Conservation (phyloP, 805 yeast species). For the Torulaspora indica region DNA sequence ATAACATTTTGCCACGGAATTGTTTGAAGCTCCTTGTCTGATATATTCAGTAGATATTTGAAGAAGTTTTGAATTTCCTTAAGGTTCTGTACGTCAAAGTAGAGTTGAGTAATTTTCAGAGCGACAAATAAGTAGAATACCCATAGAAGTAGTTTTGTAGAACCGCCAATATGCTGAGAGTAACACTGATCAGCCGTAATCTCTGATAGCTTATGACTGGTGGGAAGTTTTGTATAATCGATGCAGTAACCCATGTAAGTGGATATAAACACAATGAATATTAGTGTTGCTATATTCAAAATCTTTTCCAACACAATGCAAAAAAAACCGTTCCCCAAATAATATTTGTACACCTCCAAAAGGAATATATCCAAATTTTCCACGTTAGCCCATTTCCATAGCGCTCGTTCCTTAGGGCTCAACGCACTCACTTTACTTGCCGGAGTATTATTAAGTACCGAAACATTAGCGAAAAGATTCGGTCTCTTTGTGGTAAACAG, state of each 20-base stretch:
- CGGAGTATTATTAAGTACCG: conserved; percentile 28
- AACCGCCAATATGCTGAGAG: conserved; percentile 41
- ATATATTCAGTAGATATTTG: conserved; percentile 60
- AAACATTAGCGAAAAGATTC: conserved; percentile 24
- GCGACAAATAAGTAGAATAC: conserved; percentile 51
- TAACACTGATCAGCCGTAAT: conserved; percentile 39
- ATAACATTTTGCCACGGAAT: conserved; percentile 90
- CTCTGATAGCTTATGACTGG: conserved; percentile 34
- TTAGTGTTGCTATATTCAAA: conserved; percentile 65
- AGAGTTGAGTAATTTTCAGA: conserved; percentile 50
- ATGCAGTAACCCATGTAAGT: conserved; percentile 80
- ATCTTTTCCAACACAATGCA: conserved; percentile 67
- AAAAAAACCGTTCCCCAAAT: conserved; percentile 75
- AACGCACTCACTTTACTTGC: conserved; percentile 39
- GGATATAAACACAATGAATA: conserved; percentile 75
- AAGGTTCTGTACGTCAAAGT: conserved; percentile 61
- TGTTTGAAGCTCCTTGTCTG: conserved; percentile 83
- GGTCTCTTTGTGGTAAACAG: conserved; percentile 19
- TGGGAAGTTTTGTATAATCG: conserved; percentile 50
- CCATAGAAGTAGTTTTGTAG: conserved; percentile 59
- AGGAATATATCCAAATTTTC: conserved; percentile 85
- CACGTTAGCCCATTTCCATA: conserved; percentile 96
- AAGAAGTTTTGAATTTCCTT: conserved; percentile 75
- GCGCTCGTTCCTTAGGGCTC: conserved; percentile 68
- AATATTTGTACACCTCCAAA: conserved; percentile 77